Percentiles rank a stretch among this genome's conserved stretches.
Evolutionary conservation across 257 asterid genomes (phyloP).

Genomic region (Solanum sejunctum): DNA sequence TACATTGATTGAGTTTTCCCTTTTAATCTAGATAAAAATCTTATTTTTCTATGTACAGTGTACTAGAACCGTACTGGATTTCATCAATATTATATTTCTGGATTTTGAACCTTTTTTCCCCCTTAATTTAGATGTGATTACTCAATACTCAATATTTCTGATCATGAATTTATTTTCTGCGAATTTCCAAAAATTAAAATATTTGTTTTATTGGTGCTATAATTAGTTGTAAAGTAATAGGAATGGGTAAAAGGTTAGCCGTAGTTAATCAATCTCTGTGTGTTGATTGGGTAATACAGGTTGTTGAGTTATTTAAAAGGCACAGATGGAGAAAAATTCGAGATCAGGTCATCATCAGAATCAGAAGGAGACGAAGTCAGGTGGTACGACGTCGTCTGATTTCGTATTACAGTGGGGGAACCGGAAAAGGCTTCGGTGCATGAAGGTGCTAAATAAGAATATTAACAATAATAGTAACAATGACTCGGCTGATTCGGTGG

Average conservation of each 20-base stretch:
- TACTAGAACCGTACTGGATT: background rate
- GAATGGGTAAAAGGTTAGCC: conserved; percentile 1
- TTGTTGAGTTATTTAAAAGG: conserved; percentile 14
- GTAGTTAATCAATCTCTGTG: conserved; percentile 11
- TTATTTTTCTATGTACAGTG: background rate
- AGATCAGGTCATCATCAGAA: conserved; percentile 14
- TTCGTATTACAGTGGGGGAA: conserved; percentile 85
- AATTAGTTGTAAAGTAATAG: background rate
- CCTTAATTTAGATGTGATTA: background rate
- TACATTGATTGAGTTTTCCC: background rate
- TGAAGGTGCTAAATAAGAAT: conserved; percentile 59
- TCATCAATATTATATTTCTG: background rate
- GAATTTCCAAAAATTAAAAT: background rate
- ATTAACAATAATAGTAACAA: background rate
- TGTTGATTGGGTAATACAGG: background rate
- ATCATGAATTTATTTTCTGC: background rate
- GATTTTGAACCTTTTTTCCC: background rate
- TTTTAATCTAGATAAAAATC: background rate
- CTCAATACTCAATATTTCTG: background rate
- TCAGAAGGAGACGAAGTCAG: conserved; percentile 24
- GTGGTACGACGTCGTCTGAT: conserved; percentile 48
- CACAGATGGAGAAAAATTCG: conserved; percentile 56
- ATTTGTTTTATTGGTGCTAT: background rate
- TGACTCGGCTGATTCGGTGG: conserved; percentile 31
- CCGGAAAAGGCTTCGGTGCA: conserved; percentile 66